A percentile compares a stretch with the other conserved stretches of the same genome.
Conservation (phyloP, 2,329 filamentous ascomycete genomes). For the Penicillium sp. region DNA sequence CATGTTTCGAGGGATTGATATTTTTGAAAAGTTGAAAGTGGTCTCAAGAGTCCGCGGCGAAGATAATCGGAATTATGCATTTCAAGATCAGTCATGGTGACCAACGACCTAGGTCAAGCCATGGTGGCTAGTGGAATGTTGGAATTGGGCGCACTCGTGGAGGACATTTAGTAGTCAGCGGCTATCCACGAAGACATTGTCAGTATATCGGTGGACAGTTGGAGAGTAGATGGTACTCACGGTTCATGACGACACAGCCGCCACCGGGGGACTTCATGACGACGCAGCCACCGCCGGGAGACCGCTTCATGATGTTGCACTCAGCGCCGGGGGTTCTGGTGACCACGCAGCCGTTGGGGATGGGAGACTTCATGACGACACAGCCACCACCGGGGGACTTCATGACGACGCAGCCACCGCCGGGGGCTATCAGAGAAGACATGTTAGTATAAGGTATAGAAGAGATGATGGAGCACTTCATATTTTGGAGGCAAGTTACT, state of each 20-base stretch:
- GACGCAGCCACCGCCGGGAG: conserved; percentile 2
- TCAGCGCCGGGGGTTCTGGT: not conserved
- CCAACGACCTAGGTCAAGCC: not conserved
- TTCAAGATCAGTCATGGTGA: not conserved
- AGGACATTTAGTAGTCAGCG: conserved; percentile 1
- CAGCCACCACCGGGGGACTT: conserved; percentile 3
- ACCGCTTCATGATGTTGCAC: conserved; percentile 2
- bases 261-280: conserved; percentile 17
- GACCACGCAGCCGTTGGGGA: not conserved
- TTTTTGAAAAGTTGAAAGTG: conserved; percentile 6
- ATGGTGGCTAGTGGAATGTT: not conserved
- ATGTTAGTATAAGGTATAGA: conserved; percentile 4
- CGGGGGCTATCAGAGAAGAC: conserved; percentile 21
- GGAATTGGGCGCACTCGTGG: not conserved
- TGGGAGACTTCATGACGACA: conserved; percentile 2
- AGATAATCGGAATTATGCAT: not conserved
- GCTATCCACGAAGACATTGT: not conserved
- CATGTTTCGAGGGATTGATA: not conserved
- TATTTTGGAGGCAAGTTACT: not conserved
- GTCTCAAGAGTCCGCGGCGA: not conserved
- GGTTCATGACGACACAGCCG: conserved; percentile 9
- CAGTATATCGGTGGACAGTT: not conserved
- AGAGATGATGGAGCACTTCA: not conserved
- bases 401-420: conserved; percentile 33
- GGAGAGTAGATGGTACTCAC: not conserved